Conservation (phyloP, 208 protist species). For the Leishmania major region DNA sequence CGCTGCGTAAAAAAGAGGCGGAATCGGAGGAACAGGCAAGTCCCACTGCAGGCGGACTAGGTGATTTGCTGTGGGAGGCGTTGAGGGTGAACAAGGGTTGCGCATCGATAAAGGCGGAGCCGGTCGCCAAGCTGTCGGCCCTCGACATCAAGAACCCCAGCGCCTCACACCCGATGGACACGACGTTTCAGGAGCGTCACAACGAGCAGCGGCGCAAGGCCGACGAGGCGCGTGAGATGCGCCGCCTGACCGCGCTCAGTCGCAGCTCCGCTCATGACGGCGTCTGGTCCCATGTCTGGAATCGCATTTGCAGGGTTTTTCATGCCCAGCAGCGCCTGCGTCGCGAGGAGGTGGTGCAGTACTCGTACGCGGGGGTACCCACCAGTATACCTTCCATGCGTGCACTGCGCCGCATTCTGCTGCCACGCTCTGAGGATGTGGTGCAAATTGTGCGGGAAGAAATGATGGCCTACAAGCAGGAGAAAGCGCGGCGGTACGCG, state of each 20-base stretch:
- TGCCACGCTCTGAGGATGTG: slow-evolving; percentile 85
- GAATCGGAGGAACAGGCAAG: not conserved
- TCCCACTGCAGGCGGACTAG: not conserved
- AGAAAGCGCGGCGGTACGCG: slow-evolving; percentile 40
- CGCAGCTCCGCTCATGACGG: not conserved
- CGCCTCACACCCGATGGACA: slow-evolving; percentile 79
- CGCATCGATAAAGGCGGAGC: not conserved
- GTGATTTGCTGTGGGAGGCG: slow-evolving; percentile 23
- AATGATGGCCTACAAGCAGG: slow-evolving; percentile 74
- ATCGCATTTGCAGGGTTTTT: slow-evolving; percentile 69
- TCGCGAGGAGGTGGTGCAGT: slow-evolving; percentile 52
- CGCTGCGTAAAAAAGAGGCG: not conserved
- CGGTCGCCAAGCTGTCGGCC: slow-evolving; percentile 5
- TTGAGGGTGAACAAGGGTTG: slow-evolving; percentile 14
- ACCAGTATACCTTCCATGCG: slow-evolving; percentile 71
- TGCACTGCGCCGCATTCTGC: slow-evolving; percentile 67
- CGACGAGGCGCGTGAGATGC: slow-evolving; percentile 47
- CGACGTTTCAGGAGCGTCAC: slow-evolving; percentile 50
- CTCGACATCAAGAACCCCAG: slow-evolving; percentile 13
- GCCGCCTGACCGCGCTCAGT: slow-evolving; percentile 25
- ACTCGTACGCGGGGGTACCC: slow-evolving; percentile 82
- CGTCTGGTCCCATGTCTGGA: slow-evolving; percentile 7
- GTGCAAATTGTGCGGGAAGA: slow-evolving; percentile 86
- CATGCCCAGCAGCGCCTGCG: slow-evolving; percentile 18
- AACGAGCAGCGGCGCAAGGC: slow-evolving; percentile 23